phyloP scores from a whole-genome alignment of 2,329 filamentous ascomycete genomes.

The Paecilomyces dactylethromorphus region DNA sequence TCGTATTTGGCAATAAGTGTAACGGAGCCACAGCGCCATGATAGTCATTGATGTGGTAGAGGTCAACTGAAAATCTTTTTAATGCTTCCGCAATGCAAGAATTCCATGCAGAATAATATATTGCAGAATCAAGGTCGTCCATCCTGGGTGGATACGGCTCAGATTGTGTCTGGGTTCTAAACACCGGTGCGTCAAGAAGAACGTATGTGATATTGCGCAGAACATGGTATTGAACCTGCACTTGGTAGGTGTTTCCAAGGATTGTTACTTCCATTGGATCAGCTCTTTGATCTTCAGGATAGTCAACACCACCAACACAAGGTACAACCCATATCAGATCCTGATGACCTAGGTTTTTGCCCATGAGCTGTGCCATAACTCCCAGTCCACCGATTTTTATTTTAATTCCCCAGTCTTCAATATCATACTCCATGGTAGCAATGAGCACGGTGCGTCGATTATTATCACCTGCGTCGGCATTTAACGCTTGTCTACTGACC shows the following conservation, averaged over 20 bases:
- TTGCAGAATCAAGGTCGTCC: conserved; percentile 57
- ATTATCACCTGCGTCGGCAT: conserved; percentile 3
- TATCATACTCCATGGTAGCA: conserved; percentile 62
- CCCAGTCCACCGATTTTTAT: conserved; percentile 61
- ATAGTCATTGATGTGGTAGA: conserved; percentile 58
- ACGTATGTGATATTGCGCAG: conserved; percentile 58
- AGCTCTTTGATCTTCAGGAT: conserved; percentile 48
- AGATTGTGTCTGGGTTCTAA: conserved; percentile 52
- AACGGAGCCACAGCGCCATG: conserved; percentile 55
- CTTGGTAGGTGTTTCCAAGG: conserved; percentile 49
- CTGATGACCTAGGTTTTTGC: conserved; percentile 52
- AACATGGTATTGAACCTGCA: conserved; percentile 54
- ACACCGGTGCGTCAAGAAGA: conserved; percentile 56
- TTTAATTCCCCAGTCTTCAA: conserved; percentile 59
- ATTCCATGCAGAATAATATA: conserved; percentile 61
- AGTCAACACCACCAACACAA: conserved; percentile 53
- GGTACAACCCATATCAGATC: conserved; percentile 55
- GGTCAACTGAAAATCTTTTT: conserved; percentile 50
- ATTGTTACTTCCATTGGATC: conserved; percentile 54
- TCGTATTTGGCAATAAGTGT: conserved; percentile 52
- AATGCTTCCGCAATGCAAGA: conserved; percentile 56
- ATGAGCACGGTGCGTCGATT: conserved; percentile 49
- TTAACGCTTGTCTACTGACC: conserved; percentile 2
- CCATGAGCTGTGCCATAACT: conserved; percentile 61
- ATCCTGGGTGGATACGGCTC: conserved; percentile 57